phyloP scores from a whole-genome alignment of 768 basidiomycete species.

The Epithele typhae region DNA sequence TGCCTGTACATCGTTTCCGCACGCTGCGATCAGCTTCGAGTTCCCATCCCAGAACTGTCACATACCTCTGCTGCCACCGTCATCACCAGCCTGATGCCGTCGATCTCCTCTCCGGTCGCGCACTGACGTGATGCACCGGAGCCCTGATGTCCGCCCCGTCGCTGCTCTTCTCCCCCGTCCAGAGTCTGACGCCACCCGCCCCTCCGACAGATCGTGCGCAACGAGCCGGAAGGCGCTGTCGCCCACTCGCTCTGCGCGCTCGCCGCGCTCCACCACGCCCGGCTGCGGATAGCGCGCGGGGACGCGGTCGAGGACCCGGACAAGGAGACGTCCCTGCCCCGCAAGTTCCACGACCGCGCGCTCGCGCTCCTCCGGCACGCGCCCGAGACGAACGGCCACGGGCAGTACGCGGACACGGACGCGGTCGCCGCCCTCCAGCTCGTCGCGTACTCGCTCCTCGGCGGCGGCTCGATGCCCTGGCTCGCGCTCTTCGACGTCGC shows the following conservation, averaged over 20 bases:
- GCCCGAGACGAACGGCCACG: conserved; percentile 52
- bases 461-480: conserved; percentile 69
- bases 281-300: conserved; percentile 59
- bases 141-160: too few species aligned
- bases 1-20: too few species aligned
- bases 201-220: conserved; percentile 44
- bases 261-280: conserved; percentile 63
- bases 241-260: conserved; percentile 75
- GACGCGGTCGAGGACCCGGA: conserved; percentile 35
- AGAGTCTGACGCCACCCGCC: conserved; percentile 13
- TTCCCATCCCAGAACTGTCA: too few species aligned
- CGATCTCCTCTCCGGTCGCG: too few species aligned
- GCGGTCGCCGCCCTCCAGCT: conserved; percentile 79
- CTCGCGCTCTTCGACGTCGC: conserved; percentile 63
- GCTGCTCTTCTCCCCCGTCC: too few species aligned
- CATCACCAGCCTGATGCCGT: too few species aligned
- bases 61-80: too few species aligned
- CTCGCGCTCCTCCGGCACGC: conserved; percentile 21
- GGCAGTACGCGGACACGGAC: conserved; percentile 58
- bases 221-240: conserved; percentile 67
- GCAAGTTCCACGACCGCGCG: conserved; percentile 68
- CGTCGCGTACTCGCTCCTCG: conserved; percentile 67
- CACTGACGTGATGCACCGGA: too few species aligned
- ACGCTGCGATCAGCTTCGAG: too few species aligned
- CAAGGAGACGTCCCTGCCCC: conserved; percentile 52